These are phyloP conservation scores for Zymoseptoria tritici DNA, from an alignment of 2,329 filamentous ascomycete species.

Conservation along the genomic window DNA sequence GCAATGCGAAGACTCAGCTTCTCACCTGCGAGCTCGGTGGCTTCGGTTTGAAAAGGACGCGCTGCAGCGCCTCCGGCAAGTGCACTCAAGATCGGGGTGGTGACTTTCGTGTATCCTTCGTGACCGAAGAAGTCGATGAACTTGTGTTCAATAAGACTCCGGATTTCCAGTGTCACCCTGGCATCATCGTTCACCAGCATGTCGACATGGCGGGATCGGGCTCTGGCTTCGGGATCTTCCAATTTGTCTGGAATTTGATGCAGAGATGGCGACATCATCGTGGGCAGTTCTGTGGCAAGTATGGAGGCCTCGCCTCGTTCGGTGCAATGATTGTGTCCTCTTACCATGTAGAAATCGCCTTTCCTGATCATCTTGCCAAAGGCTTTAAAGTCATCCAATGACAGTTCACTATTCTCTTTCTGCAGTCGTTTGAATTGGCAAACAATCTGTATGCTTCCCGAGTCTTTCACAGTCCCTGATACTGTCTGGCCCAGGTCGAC, in stretches of 20 bases:
- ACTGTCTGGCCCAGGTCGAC: constrained; percentile 60
- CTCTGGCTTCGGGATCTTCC: constrained; percentile 62
- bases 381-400: constrained; percentile 46
- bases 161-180: constrained; percentile 63
- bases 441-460: constrained; percentile 66
- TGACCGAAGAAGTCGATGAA: constrained; percentile 67
- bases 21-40: constrained; percentile 66
- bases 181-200: constrained; percentile 67
- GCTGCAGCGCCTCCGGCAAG: constrained; percentile 82
- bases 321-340: constrained; percentile 63
- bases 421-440: constrained; percentile 54
- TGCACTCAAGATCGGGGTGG: constrained; percentile 78
- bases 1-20: constrained; percentile 77
- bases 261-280: constrained; percentile 67
- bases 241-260: constrained; percentile 69
- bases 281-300: constrained; percentile 58
- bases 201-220: constrained; percentile 75
- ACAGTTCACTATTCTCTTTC: constrained; percentile 28
- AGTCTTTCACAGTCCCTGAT: constrained; percentile 37
- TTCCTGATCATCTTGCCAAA: constrained; percentile 62
- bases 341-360: constrained; percentile 70
- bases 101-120: constrained; percentile 73
- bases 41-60: constrained; percentile 72
- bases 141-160: constrained; percentile 65
- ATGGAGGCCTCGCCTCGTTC: constrained; percentile 70